A percentile compares a stretch with the other conserved stretches of the same genome.
phyloP scores from a whole-genome alignment of 495 filamentous ascomycete species.

The Penicillium soppii region DNA sequence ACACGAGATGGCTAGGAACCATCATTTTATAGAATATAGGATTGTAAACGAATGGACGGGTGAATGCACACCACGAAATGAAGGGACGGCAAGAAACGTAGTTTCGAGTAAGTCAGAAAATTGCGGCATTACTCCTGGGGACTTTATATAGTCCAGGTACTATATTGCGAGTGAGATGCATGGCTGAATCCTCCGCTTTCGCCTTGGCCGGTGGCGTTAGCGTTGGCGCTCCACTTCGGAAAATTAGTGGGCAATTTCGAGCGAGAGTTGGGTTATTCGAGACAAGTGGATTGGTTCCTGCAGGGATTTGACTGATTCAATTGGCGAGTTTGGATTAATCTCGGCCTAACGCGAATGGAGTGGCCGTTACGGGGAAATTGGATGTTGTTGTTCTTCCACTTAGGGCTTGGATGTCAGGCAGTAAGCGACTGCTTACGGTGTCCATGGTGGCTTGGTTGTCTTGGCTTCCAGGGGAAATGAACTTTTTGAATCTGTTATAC shows the following conservation, averaged over 20 bases:
- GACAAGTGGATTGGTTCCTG: constrained; percentile 1
- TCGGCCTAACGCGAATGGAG: neutral
- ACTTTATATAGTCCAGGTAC: neutral
- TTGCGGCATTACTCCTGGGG: neutral
- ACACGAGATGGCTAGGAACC: neutral
- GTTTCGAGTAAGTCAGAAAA: neutral
- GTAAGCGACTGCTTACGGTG: neutral
- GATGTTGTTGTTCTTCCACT: constrained; percentile 1
- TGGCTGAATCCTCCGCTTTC: neutral
- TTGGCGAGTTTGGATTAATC: neutral
- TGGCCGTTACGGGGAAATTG: neutral
- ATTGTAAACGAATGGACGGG: constrained; percentile 7
- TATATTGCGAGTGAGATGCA: neutral
- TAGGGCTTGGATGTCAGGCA: constrained; percentile 3
- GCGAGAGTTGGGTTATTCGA: neutral
- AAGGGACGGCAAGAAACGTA: neutral
- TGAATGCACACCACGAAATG: neutral
- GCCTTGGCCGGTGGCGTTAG: neutral
- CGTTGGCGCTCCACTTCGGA: constrained; percentile 5
- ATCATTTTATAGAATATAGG: neutral
- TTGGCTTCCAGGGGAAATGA: neutral
- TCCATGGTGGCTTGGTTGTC: neutral
- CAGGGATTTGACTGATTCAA: neutral
- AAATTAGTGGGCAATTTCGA: constrained; percentile 2
- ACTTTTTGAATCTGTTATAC: neutral